Percentiles rank a stretch among this genome's conserved stretches.
Conservation (phyloP, 2,329 filamentous ascomycete genomes). For the Torrubiellomyces zombiae region DNA sequence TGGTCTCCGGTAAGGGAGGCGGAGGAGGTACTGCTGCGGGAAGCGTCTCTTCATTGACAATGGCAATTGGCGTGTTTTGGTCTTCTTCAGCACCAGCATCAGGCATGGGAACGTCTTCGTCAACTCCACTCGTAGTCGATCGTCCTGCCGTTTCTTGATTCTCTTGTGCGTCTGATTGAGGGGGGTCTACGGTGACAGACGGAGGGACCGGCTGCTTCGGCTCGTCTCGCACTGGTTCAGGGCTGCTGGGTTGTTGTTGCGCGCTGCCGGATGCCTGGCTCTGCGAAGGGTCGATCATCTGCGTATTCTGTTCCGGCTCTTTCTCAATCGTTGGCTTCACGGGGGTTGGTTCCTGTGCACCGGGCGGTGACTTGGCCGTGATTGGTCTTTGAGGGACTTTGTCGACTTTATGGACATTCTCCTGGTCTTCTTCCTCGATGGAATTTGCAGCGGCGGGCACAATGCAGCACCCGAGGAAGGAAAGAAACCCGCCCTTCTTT, state of each 20-base stretch:
- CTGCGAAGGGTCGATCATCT: constrained; percentile 21
- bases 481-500: constrained; percentile 35
- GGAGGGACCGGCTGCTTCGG: constrained; percentile 25
- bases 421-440: constrained; percentile 31
- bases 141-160: constrained; percentile 11
- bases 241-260: constrained; percentile 27
- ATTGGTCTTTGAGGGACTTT: constrained; percentile 36
- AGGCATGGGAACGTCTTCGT: constrained; percentile 51
- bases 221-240: constrained; percentile 27
- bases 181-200: constrained; percentile 27
- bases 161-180: constrained; percentile 10
- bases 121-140: constrained; percentile 24
- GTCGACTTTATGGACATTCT: constrained; percentile 41
- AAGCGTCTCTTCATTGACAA: constrained; percentile 20
- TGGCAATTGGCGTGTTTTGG: constrained; percentile 24
- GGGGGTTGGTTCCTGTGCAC: constrained; percentile 31
- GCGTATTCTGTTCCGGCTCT: constrained; percentile 19
- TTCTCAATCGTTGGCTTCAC: constrained; percentile 30
- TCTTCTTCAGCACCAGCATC: constrained; percentile 39
- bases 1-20: constrained; percentile 24
- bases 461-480: constrained; percentile 51
- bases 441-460: constrained; percentile 42
- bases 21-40: constrained; percentile 22
- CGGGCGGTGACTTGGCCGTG: constrained; percentile 36
- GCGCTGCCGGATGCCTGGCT: constrained; percentile 27